Evolutionary conservation across 306 rosid species (phyloP).

Genomic region (Glycyrrhiza uralensis): DNA sequence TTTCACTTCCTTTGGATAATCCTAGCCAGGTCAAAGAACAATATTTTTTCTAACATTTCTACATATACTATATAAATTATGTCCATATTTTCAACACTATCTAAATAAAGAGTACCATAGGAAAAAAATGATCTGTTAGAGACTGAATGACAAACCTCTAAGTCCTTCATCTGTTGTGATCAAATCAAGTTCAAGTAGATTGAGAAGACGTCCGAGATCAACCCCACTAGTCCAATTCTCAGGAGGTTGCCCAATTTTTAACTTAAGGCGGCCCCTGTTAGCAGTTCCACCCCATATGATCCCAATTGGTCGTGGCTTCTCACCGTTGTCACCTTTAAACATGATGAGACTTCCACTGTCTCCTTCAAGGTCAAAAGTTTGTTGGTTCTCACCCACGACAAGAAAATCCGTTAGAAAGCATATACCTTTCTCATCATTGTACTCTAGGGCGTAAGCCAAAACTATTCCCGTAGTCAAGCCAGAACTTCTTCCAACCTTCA

Average conservation of each 20-base stretch:
- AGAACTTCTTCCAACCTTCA: slow-evolving; percentile 98
- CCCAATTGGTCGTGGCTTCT: slow-evolving; percentile 86
- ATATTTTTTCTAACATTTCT: neutral
- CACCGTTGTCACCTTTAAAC: slow-evolving; percentile 76
- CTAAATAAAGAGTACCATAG: neutral
- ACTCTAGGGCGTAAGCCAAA: slow-evolving; percentile 95
- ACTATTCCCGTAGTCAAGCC: slow-evolving; percentile 94
- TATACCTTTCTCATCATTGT: slow-evolving; percentile 98
- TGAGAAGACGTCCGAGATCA: slow-evolving; percentile 94
- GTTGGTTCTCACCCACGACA: slow-evolving; percentile 98
- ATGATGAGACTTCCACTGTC: slow-evolving; percentile 97
- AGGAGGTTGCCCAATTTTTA: slow-evolving; percentile 95
- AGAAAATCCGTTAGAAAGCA: slow-evolving; percentile 98
- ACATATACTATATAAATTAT: neutral
- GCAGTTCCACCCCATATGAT: slow-evolving; percentile 99
- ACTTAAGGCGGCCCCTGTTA: slow-evolving; percentile 91
- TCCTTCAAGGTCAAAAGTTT: slow-evolving; percentile 97
- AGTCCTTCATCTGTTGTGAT: slow-evolving; percentile 89
- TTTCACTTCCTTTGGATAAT: neutral
- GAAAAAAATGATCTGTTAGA: neutral
- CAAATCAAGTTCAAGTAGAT: slow-evolving; percentile 93
- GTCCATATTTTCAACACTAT: neutral
- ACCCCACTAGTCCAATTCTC: slow-evolving; percentile 99
- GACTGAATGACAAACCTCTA: slow-evolving; percentile 55
- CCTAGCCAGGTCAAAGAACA: neutral